Percentiles rank a stretch among this genome's conserved stretches.
Evolutionary conservation across 2,329 filamentous ascomycete genomes (phyloP).

Genomic region (Pestalotiopsis sp.): DNA sequence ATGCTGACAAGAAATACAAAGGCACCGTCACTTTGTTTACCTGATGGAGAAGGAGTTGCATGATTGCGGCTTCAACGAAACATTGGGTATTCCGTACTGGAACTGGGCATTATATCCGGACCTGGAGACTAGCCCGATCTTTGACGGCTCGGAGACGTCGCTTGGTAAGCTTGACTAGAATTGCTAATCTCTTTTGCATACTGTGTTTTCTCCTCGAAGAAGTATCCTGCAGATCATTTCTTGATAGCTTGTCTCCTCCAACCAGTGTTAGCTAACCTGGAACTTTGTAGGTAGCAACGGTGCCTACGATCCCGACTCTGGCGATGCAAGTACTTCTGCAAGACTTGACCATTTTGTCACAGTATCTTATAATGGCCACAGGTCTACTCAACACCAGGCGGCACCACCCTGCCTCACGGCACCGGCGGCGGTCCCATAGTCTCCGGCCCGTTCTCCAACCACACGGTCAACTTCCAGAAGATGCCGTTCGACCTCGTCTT

Average conservation of each 20-base stretch:
- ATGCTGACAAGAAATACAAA: too few species aligned
- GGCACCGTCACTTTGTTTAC: conserved; percentile 24
- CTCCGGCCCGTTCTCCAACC: conserved; percentile 41
- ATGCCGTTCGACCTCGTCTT: conserved; percentile 24
- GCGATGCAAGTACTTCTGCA: background rate
- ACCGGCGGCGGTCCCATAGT: conserved; percentile 52
- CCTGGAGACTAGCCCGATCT: background rate
- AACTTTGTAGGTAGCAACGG: background rate
- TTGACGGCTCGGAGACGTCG: background rate
- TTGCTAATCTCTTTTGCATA: background rate
- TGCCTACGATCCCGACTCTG: conserved; percentile 1
- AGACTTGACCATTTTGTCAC: background rate
- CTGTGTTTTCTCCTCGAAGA: background rate
- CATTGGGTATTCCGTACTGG: conserved; percentile 1
- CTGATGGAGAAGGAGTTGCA: conserved; percentile 24
- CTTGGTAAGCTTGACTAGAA: background rate
- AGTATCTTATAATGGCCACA: background rate
- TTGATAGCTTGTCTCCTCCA: background rate
- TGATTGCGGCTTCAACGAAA: conserved; percentile 3
- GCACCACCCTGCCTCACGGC: conserved; percentile 39
- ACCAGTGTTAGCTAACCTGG: background rate
- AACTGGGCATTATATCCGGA: conserved; percentile 4
- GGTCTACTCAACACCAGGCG: conserved; percentile 5
- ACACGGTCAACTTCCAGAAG: conserved; percentile 30
- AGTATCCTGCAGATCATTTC: background rate